Evolutionary conservation across 1,284 basidiomycete genomes (phyloP).

Genomic region (Microbotryum scabiosae): DNA sequence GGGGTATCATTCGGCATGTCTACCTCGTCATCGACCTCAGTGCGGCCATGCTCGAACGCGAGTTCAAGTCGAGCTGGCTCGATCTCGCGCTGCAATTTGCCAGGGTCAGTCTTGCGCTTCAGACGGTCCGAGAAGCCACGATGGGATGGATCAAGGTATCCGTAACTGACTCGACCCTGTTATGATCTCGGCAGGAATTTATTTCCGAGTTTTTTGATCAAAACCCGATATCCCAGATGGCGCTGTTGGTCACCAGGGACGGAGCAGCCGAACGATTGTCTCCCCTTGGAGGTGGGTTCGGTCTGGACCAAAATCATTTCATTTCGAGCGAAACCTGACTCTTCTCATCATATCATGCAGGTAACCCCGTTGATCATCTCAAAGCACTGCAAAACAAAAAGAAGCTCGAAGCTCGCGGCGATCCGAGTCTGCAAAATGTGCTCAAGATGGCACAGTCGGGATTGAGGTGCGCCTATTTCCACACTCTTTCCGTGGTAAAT

Average conservation of each 20-base stretch:
- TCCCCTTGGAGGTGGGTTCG: constrained; percentile 69
- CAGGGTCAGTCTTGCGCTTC: constrained; percentile 39
- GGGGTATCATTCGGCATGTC: constrained; percentile 93
- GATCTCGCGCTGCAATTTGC: constrained; percentile 82
- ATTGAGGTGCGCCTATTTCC: constrained; percentile 58
- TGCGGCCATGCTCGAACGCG: constrained; percentile 83
- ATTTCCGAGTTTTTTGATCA: constrained; percentile 98
- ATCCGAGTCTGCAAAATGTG: constrained; percentile 92
- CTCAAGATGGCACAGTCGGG: constrained; percentile 87
- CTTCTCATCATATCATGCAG: constrained; percentile 43
- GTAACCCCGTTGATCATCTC: constrained; percentile 89
- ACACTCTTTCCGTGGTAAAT: too few species aligned
- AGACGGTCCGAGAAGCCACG: neutral
- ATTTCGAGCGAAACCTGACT: neutral
- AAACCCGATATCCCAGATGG: constrained; percentile 96
- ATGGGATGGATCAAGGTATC: neutral
- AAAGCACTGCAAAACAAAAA: constrained; percentile 76
- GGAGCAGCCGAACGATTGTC: constrained; percentile 77
- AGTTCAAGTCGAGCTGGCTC: constrained; percentile 87
- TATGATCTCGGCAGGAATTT: constrained; percentile 51
- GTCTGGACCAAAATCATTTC: neutral
- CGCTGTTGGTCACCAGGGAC: constrained; percentile 80
- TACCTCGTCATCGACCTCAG: constrained; percentile 85
- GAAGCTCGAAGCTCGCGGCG: constrained; percentile 78
- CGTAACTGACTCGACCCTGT: neutral